Conservation (phyloP, 2,329 filamentous ascomycete genomes). For the Pseudogymnoascus sp. region DNA sequence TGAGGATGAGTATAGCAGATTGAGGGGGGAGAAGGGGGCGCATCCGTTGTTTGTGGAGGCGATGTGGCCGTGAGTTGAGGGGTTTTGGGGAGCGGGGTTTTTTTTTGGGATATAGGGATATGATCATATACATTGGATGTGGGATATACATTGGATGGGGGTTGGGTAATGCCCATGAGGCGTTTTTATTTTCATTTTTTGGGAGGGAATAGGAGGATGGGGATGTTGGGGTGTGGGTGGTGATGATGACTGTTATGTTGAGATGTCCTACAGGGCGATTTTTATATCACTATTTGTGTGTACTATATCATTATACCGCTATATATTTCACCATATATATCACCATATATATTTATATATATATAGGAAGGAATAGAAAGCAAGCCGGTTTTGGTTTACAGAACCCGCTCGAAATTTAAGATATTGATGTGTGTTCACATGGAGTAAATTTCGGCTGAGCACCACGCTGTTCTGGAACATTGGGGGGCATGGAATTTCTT, state of each 20-base stretch:
- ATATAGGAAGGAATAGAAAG: background rate
- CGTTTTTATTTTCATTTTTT: background rate
- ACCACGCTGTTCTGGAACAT: too few relatives aligned
- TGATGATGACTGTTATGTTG: constrained; percentile 1
- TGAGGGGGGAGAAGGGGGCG: constrained; percentile 15
- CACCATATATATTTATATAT: background rate
- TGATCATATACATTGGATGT: constrained; percentile 26
- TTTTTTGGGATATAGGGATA: background rate
- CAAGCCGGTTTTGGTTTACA: background rate
- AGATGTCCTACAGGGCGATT: constrained; percentile 2
- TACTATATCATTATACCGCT: constrained; percentile 1
- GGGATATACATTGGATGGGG: background rate
- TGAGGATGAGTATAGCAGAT: constrained; percentile 14
- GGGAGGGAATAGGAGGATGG: background rate
- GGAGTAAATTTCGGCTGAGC: too few relatives aligned
- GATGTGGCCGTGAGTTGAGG: constrained; percentile 18
- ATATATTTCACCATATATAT: background rate
- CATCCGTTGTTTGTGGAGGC: constrained; percentile 15
- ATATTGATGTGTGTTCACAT: too few relatives aligned
- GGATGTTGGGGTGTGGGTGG: background rate
- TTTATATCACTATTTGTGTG: background rate
- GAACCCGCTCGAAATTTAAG: background rate
- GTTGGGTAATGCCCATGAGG: background rate
- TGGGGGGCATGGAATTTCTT: too few relatives aligned
- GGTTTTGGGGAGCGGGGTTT: background rate